phyloP scores from a whole-genome alignment of 305 asterid species.

The Caryopteris hybrid region DNA sequence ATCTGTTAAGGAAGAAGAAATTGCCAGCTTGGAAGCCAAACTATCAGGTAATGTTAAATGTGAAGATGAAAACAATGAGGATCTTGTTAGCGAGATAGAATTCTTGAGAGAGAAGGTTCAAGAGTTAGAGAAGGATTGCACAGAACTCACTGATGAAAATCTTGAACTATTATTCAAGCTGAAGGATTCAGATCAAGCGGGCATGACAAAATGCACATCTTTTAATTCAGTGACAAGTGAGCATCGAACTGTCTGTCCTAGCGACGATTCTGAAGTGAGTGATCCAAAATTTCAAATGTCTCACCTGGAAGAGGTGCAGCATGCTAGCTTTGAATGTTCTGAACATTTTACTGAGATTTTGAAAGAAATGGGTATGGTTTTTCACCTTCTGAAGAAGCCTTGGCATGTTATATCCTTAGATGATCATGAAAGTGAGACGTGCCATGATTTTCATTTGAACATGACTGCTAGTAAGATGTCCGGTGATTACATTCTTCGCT shows the following conservation, averaged over 20 bases:
- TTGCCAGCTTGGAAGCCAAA: conserved; percentile 37
- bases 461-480: conserved; percentile 12
- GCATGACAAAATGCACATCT: conserved; percentile 32
- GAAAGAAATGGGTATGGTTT: conserved; percentile 41
- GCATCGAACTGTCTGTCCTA: conserved; percentile 28
- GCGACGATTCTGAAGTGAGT: conserved; percentile 50
- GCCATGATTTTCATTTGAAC: neutral
- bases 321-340: conserved; percentile 21
- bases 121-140: conserved; percentile 78
- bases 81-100: conserved; percentile 43
- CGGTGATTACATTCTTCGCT: conserved; percentile 22
- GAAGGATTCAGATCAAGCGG: conserved; percentile 43
- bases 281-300: conserved; percentile 41
- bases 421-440: conserved; percentile 23
- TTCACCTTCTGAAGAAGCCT: conserved; percentile 48
- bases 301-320: conserved; percentile 27
- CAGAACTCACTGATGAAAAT: conserved; percentile 87
- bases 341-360: conserved; percentile 33
- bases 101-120: conserved; percentile 52
- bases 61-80: conserved; percentile 21
- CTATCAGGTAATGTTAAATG: conserved; percentile 16
- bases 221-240: conserved; percentile 47
- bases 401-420: conserved; percentile 4
- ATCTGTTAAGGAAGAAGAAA: conserved; percentile 48
- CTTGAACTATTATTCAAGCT: conserved; percentile 71